Conservation (phyloP, 2,329 filamentous ascomycete species). For the Cordyceps sp. region DNA sequence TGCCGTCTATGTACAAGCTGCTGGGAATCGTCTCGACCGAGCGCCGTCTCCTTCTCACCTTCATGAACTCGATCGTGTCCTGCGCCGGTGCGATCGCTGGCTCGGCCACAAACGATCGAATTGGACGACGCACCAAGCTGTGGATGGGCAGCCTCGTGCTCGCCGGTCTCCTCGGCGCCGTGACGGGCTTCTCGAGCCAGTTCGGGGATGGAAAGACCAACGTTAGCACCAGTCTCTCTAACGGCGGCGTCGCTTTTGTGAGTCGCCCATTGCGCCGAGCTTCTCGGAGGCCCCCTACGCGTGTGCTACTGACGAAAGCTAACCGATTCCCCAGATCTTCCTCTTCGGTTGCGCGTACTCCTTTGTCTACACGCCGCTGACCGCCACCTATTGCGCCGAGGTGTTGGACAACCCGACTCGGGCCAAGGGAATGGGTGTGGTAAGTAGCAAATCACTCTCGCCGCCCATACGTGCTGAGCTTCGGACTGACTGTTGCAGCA, state of each 20-base stretch:
- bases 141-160: conserved; percentile 32
- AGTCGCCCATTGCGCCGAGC: too few species aligned
- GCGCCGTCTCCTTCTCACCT: conserved; percentile 26
- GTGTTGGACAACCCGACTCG: conserved; percentile 14
- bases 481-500: conserved; percentile 5
- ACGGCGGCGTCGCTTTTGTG: conserved; percentile 29
- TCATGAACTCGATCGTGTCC: conserved; percentile 20
- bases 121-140: conserved; percentile 22
- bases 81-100: conserved; percentile 21
- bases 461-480: not conserved
- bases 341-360: conserved; percentile 35
- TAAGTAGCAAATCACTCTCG: conserved; percentile 8
- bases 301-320: conserved; percentile 1
- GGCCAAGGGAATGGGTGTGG: conserved; percentile 18
- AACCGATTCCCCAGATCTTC: conserved; percentile 20
- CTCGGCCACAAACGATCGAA: conserved; percentile 13
- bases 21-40: conserved; percentile 36
- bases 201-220: conserved; percentile 14
- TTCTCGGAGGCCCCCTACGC: not conserved
- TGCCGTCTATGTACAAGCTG: conserved; percentile 32
- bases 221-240: conserved; percentile 17
- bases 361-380: conserved; percentile 31
- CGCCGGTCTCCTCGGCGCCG: conserved; percentile 26
- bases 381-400: conserved; percentile 18
- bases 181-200: conserved; percentile 28